Evolutionary conservation across 78 protist species (phyloP), one percentile per base, ranked within the genome.

Genomic region (Chrysochromulina tobinii): DNA sequence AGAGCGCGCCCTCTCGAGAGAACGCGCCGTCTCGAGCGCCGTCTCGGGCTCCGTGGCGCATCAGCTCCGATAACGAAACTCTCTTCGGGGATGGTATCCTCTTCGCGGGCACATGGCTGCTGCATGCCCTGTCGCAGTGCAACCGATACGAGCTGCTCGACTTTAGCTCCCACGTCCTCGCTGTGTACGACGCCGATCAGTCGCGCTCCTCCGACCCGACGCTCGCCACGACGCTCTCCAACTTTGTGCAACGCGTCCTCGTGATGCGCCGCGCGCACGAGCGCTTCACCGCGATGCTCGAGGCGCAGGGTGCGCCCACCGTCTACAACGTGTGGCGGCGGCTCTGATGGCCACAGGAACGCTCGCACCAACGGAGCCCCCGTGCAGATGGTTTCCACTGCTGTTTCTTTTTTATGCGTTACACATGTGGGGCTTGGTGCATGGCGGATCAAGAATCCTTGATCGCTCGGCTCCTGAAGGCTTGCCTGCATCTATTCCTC

Each of bases 71-170:
- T 59, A 59, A 14, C 64, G 23, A 12, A 59, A 7, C 93, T 25
- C 50, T 96, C 17, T 97, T 95, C 57, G 98, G 98, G 67, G 97
- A 97, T 38, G 98, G 98, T 48, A 55, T 96, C 69, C 48, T 67
- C 75, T 96, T 95, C 96, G 97, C 95, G 9, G 98, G 98, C 85
- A 53, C 83, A 59, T 54, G 93, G n/a, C 9, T 97, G 8, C 91
- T 96, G 57, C 91, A 96, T 92, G 81, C 97, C 84, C 64, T 96
- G 0, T 96, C 96, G 12, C 98, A 96, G 38, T 55, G 27, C 25
- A 15, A 20, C 54, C 53, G 51, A 17, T 96, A 96, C 25, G 94
- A 96, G 51, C 14, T 93, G 14, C 59, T 95, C 75, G 95, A 96
- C 91, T 96, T 96, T 83, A 72, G 91, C 88, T 89, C 94, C 87